Conservation (phyloP, 495 filamentous ascomycete species). For the Massariosphaeria phaeospora region DNA sequence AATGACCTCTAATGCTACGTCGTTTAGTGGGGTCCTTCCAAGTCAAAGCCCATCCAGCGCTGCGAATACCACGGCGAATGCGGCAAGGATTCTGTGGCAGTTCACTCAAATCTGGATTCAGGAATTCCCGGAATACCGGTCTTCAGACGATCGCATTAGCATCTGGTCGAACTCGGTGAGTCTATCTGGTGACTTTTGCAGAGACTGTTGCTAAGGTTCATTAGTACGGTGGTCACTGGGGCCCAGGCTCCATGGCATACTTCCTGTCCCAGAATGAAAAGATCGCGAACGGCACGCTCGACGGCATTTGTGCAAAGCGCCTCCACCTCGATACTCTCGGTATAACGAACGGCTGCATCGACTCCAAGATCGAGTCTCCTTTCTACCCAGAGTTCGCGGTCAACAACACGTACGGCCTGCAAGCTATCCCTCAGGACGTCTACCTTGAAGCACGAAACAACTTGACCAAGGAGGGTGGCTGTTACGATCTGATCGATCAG, state of each 20-base stretch:
- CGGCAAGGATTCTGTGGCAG: conserved; percentile 13
- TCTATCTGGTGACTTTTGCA: neutral
- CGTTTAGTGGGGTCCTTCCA: conserved; percentile 37
- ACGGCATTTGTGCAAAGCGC: neutral
- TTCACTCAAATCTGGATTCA: conserved; percentile 21
- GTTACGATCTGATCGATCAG: conserved; percentile 14
- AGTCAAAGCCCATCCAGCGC: neutral
- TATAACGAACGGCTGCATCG: conserved; percentile 18
- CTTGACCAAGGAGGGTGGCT: conserved; percentile 9
- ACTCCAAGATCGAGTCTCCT: conserved; percentile 9
- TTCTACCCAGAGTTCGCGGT: conserved; percentile 20
- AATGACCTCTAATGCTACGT: conserved; percentile 3
- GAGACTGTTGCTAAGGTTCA: neutral
- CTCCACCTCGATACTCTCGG: conserved; percentile 24
- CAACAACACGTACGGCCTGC: conserved; percentile 26
- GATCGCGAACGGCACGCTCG: conserved; percentile 28
- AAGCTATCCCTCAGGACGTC: conserved; percentile 35
- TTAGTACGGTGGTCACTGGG: conserved; percentile 25
- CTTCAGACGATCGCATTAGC: conserved; percentile 17
- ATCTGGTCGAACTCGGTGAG: conserved; percentile 23
- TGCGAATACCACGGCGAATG: conserved; percentile 18
- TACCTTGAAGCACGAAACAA: conserved; percentile 5
- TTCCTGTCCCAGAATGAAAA: conserved; percentile 61
- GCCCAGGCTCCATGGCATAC: conserved; percentile 37
- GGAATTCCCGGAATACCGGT: conserved; percentile 15